Evolutionary conservation across 805 yeast species (phyloP), one percentile per base, ranked within the genome.

Genomic region (Maudiozyma serrabonitensis): DNA sequence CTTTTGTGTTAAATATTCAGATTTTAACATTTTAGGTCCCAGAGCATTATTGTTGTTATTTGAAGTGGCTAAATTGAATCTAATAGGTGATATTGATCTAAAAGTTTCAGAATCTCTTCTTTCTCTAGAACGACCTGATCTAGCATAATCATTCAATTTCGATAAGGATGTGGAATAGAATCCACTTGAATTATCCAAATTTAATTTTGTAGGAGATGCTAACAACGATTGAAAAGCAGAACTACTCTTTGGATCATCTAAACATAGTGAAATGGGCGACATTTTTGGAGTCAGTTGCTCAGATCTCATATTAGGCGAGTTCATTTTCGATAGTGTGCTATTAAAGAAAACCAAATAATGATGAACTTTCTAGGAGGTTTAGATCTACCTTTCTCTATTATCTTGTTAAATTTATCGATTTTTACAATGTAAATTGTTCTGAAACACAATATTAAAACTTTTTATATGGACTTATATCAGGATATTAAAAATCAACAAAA

Each of bases 131-230:
- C 59, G 50, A 18, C 60, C 59, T 28, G 45, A 28, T 19, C 60
- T 50, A 8, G 61, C 57, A 35, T 51, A 38, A 43, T 62, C 64
- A 46, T 57, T 61, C 40, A 64, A 51, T 46, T 64, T 64, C 5
- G 69, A 64, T 15, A 64, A 55, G 3, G 69, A 64, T 4, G 69
- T 64, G 32, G 66, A 51, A 40, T 60, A 62, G 43, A 56, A 52
- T n/a, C 49, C 48, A 32, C 28, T 16, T 9, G 61, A 51, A 16
- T 49, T 48, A 46, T 56, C 53, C 31, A 64, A 46, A 31, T 60
- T 60, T 46, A 62, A 48, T 47, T 61, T 62, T 13, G 67, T 60
- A 15, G 68, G 67, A 2, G 64, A 56, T 4, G 58, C 50, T 19
- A 62, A 51, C 18, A 61, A 46, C 44, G 50, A 50, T 34, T 56